A percentile compares a stretch with the other conserved stretches of the same genome.
Evolutionary conservation across 768 basidiomycete genomes (phyloP).

Genomic region (Phlegmacium glaucopus): DNA sequence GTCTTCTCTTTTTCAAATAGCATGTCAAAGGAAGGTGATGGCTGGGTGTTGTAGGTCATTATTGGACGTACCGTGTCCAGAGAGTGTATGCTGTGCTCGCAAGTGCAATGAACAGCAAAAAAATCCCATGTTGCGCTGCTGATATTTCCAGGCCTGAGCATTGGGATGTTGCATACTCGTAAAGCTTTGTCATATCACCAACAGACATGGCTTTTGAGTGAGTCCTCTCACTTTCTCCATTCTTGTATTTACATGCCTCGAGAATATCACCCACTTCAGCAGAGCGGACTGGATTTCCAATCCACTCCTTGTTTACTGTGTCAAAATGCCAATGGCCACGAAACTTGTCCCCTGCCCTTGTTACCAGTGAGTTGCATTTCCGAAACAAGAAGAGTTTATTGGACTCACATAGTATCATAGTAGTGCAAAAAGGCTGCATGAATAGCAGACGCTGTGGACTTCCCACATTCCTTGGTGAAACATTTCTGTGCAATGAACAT

Average conservation of each 20-base stretch:
- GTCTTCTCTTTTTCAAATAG: no score
- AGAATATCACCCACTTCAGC: slow-evolving; percentile 18
- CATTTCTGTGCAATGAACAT: slow-evolving; percentile 5
- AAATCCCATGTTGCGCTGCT: slow-evolving; percentile 1
- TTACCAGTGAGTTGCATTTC: background rate
- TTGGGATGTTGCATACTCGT: background rate
- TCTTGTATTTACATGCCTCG: slow-evolving; percentile 17
- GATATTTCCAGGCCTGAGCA: background rate
- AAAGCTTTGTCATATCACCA: slow-evolving; percentile 14
- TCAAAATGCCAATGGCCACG: slow-evolving; percentile 18
- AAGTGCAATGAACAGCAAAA: slow-evolving; percentile 14
- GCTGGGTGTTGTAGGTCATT: background rate
- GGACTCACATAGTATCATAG: slow-evolving; percentile 3
- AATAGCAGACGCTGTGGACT: background rate
- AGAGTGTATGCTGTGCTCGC: slow-evolving; percentile 7
- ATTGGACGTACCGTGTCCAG: slow-evolving; percentile 14
- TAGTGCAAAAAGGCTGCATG: slow-evolving; percentile 1
- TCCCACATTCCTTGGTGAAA: background rate
- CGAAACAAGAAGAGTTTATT: background rate
- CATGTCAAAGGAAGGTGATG: no score
- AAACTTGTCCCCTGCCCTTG: slow-evolving; percentile 18
- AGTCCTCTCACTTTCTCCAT: slow-evolving; percentile 8
- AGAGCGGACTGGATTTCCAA: slow-evolving; percentile 22
- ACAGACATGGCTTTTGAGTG: slow-evolving; percentile 22
- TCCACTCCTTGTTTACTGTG: slow-evolving; percentile 6